Evolutionary conservation across 345 rosid species (phyloP).

Genomic region (Geranium brycei): DNA sequence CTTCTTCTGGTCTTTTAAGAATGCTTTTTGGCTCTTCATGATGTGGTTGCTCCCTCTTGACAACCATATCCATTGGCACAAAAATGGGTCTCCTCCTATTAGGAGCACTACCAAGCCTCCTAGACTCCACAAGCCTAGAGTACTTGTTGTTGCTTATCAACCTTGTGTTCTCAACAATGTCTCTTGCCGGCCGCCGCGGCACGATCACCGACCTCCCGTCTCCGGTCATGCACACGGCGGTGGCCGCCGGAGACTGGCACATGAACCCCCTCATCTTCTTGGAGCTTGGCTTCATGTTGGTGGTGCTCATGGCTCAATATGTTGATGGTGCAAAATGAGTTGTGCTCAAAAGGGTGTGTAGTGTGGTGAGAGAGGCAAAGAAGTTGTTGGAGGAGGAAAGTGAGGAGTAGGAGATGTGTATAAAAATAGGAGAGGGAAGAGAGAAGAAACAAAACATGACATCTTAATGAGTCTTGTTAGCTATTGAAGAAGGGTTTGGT

Average conservation of each 20-base stretch:
- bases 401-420: too few relatives aligned
- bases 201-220: constrained; percentile 30
- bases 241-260: constrained; percentile 45
- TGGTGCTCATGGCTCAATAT: too few relatives aligned
- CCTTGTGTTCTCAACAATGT: constrained; percentile 7
- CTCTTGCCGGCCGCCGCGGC: constrained; percentile 22
- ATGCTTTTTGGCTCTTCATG: neutral
- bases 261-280: constrained; percentile 42
- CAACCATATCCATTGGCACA: neutral
- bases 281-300: neutral
- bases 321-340: too few relatives aligned
- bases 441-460: too few relatives aligned
- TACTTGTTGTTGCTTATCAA: constrained; percentile 16
- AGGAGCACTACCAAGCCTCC: constrained; percentile 1
- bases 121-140: constrained; percentile 21
- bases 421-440: too few relatives aligned
- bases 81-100: constrained; percentile 1
- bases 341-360: too few relatives aligned
- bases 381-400: too few relatives aligned
- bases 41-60: neutral
- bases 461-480: too few relatives aligned
- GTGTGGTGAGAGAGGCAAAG: too few relatives aligned
- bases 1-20: neutral
- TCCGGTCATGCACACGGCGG: constrained; percentile 27
- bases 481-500: too few relatives aligned